Evolutionary conservation across 2,329 filamentous ascomycete genomes (phyloP).

Genomic region (Alternaria longipes): DNA sequence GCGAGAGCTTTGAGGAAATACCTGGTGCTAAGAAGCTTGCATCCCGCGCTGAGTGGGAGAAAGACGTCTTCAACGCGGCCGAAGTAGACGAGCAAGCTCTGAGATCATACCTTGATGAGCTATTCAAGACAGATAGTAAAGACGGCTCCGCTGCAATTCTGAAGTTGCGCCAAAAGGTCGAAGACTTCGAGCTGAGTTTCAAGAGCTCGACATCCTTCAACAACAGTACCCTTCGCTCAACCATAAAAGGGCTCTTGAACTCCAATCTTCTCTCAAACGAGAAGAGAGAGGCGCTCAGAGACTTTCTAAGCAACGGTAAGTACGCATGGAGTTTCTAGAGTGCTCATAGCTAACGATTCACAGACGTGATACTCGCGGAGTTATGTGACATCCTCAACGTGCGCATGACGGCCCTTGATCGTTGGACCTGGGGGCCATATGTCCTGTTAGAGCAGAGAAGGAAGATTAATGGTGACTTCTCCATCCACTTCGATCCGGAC

Average conservation of each 20-base stretch:
- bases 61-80: constrained; percentile 42
- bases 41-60: constrained; percentile 43
- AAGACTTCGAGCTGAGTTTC: constrained; percentile 34
- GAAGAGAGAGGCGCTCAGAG: constrained; percentile 46
- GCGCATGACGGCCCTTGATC: constrained; percentile 37
- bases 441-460: constrained; percentile 42
- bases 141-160: constrained; percentile 24
- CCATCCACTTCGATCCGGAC: constrained; percentile 44
- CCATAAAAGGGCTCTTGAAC: constrained; percentile 55
- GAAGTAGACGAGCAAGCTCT: constrained; percentile 32
- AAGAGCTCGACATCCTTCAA: constrained; percentile 44
- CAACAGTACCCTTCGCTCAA: constrained; percentile 47
- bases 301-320: constrained; percentile 40
- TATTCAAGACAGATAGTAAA: constrained; percentile 37
- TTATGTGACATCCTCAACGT: constrained; percentile 47
- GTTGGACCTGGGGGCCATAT: constrained; percentile 44
- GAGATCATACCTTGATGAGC: constrained; percentile 32
- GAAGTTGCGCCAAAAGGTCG: constrained; percentile 28
- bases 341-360: not conserved
- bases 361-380: constrained; percentile 40
- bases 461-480: constrained; percentile 41
- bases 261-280: constrained; percentile 57
- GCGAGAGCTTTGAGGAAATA: constrained; percentile 44
- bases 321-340: not conserved
- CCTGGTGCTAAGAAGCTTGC: constrained; percentile 43